Percentiles rank a stretch among this genome's conserved stretches.
Conservation (phyloP, 257 asterid species). For the Lavandula angustifolia region DNA sequence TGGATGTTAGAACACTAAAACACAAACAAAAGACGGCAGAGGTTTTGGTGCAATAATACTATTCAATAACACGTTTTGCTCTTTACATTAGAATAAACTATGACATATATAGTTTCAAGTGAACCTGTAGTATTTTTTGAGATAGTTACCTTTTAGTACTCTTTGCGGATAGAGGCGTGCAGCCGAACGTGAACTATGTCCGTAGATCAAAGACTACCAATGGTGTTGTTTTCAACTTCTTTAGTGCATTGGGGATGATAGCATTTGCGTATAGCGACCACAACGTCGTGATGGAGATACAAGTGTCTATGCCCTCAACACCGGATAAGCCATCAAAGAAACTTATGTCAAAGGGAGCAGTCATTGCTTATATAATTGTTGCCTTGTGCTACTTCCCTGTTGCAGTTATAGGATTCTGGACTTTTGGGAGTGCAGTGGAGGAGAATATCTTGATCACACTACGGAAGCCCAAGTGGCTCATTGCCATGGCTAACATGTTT, state of each 20-base stretch:
- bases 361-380: not conserved
- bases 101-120: too few relatives aligned
- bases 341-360: constrained; percentile 13
- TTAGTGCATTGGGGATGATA: not conserved
- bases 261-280: constrained; percentile 6
- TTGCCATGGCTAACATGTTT: constrained; percentile 16
- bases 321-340: not conserved
- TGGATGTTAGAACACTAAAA: too few relatives aligned
- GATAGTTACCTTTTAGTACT: too few relatives aligned
- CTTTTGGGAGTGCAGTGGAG: not conserved
- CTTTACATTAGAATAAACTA: too few relatives aligned
- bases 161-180: too few relatives aligned
- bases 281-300: constrained; percentile 13
- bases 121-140: too few relatives aligned
- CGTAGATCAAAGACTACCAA: not conserved
- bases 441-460: not conserved
- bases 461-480: not conserved
- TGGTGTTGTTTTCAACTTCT: not conserved
- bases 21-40: too few relatives aligned
- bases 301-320: constrained; percentile 9
- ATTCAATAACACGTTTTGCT: too few relatives aligned
- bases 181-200: not conserved
- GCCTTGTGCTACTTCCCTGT: not conserved
- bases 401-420: constrained; percentile 13
- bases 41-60: too few relatives aligned